Evolutionary conservation across 2,329 filamentous ascomycete genomes (phyloP), one percentile per base, ranked within the genome.

Genomic region (Neoscytalidium dimidiatum): DNA sequence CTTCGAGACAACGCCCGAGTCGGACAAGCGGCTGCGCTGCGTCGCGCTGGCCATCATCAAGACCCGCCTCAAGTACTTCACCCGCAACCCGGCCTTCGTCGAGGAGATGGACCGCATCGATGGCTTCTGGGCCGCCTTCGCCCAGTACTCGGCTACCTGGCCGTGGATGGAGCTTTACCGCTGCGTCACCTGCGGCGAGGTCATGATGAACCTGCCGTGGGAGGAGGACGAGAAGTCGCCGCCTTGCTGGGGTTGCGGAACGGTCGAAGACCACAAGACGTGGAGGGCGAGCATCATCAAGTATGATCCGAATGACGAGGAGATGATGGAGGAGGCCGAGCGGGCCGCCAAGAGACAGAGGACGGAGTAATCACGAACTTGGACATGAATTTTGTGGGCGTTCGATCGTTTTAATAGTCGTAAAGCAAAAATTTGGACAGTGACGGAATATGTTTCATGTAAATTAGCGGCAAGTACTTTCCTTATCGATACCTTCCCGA

Each of bases 161-260:
- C 51, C 51, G 11, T 53, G 51, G 51, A 38, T 53, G 29, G 51
- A 53, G 51, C 51, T 53, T 29, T 53, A 53, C 7, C 51, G 28
- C 19, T 38, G 51, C 31, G 17, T 11, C 14, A 35, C 29, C 29
- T 53, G 51, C 29, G 51, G 31, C 19, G 51, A 53, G 31, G 51
- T 53, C 29, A 38, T 53, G 31, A 23, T 53, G 51, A 53, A 35
- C 29, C n/a, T 35, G 29, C 51, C 31, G 29, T 35, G 51, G 29
- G 29, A 53, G 29, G 51, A 35, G 51, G 31, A 53, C n/a, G 28
- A 33, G 31, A 17, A 19, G 19, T 8, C 11, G 5, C 48, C 48
- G 17, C 17, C 48, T 11, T 51, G 48, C 48, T 51, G 48, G 48
- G 48, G 48, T 28, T 51, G 48, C 48, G 26, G n/a, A 14, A 29